phyloP scores from a whole-genome alignment of 495 filamentous ascomycete genomes.

The Bryoglossum gracile region DNA sequence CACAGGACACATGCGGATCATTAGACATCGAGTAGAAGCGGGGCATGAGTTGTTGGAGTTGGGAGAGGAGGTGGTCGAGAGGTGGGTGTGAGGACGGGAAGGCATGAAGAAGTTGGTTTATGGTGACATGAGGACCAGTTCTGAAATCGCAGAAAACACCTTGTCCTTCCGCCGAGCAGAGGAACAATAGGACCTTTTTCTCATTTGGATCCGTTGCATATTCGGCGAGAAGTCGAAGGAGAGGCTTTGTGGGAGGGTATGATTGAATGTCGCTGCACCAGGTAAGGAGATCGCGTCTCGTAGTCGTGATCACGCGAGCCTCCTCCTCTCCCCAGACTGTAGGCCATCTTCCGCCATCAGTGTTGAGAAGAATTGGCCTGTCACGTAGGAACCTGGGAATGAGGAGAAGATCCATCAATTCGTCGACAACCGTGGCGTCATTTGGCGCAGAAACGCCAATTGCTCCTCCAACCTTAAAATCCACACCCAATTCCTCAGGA shows the following conservation, averaged over 20 bases:
- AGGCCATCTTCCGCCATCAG: slow-evolving; percentile 80
- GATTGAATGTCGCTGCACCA: slow-evolving; percentile 96
- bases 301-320: slow-evolving; percentile 75
- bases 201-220: slow-evolving; percentile 72
- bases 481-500: slow-evolving; percentile 73
- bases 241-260: slow-evolving; percentile 79
- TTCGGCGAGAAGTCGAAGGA: slow-evolving; percentile 83
- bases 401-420: slow-evolving; percentile 71
- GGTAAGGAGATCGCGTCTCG: slow-evolving; percentile 80
- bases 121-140: slow-evolving; percentile 75
- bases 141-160: slow-evolving; percentile 91
- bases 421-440: slow-evolving; percentile 66
- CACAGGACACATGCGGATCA: slow-evolving; percentile 80
- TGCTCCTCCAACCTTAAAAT: slow-evolving; percentile 95
- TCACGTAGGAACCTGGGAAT: slow-evolving; percentile 73
- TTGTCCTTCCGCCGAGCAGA: slow-evolving; percentile 87
- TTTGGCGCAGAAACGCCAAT: slow-evolving; percentile 92
- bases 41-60: slow-evolving; percentile 83
- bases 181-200: slow-evolving; percentile 77
- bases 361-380: slow-evolving; percentile 70
- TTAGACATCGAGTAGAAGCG: slow-evolving; percentile 97
- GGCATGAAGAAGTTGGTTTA: slow-evolving; percentile 79
- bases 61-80: slow-evolving; percentile 69
- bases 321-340: slow-evolving; percentile 97
- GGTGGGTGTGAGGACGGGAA: slow-evolving; percentile 90